phyloP scores from a whole-genome alignment of 129 eudicot genomes.

The Lactuca saligna region DNA sequence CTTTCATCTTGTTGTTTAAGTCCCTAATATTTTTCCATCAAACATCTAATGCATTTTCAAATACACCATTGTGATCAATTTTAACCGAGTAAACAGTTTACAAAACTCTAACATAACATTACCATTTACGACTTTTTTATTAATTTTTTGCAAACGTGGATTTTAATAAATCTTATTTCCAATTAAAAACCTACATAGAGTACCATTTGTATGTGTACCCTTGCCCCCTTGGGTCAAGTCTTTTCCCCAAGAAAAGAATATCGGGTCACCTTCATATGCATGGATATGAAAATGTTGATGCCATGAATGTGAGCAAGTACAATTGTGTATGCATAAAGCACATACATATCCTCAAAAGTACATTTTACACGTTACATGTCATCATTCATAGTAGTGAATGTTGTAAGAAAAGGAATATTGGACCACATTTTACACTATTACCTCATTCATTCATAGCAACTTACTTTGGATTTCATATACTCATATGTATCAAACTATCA shows the following conservation, averaged over 20 bases:
- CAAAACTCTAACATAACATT: too few species aligned
- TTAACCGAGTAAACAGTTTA: too few species aligned
- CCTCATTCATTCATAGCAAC: conserved; percentile 1
- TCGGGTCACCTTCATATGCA: conserved; percentile 26
- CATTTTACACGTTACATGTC: background rate
- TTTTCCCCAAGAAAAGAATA: conserved; percentile 9
- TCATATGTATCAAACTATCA: conserved; percentile 2
- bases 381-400: conserved; percentile 1
- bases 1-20: too few species aligned
- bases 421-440: conserved; percentile 21
- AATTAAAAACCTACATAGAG: conserved; percentile 7
- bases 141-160: too few species aligned
- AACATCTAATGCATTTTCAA: background rate
- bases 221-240: background rate
- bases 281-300: conserved; percentile 19
- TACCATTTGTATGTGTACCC: conserved; percentile 2
- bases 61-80: background rate
- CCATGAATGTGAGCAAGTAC: conserved; percentile 15
- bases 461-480: conserved; percentile 3
- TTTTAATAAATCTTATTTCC: background rate
- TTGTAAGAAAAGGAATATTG: conserved; percentile 6
- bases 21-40: background rate
- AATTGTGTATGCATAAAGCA: conserved; percentile 13
- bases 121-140: too few species aligned
- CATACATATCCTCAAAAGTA: conserved; percentile 23